Conservation (phyloP, 2,329 filamentous ascomycete species). For the Karstenula rhodostoma region DNA sequence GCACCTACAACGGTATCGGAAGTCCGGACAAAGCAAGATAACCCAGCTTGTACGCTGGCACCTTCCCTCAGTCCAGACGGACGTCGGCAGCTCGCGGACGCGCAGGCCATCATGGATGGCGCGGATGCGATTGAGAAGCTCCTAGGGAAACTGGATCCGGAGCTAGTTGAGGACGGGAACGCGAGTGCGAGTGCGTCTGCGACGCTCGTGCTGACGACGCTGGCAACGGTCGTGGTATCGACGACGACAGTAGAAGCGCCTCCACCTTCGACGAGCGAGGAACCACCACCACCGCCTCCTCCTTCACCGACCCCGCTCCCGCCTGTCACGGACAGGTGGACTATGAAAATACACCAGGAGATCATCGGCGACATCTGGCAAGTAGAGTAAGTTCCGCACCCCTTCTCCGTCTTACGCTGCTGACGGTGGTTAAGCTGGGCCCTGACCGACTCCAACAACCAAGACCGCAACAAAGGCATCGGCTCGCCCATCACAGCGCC, state of each 20-base stretch:
- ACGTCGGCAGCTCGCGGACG: not conserved
- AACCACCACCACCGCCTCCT: not conserved
- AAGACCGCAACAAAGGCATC: not conserved
- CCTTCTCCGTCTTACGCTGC: not conserved
- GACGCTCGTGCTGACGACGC: slow-evolving; percentile 4
- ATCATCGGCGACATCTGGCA: not conserved
- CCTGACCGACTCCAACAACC: slow-evolving; percentile 4
- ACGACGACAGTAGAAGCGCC: slow-evolving; percentile 13
- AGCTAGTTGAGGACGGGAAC: not conserved
- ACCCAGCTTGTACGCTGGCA: slow-evolving; percentile 6
- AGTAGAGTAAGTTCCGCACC: not conserved
- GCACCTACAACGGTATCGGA: slow-evolving; percentile 8
- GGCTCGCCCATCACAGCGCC: slow-evolving; percentile 3
- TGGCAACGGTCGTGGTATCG: slow-evolving; percentile 2
- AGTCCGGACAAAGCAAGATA: slow-evolving; percentile 8
- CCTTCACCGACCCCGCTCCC: not conserved
- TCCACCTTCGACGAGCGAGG: not conserved
- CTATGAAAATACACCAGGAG: slow-evolving; percentile 5
- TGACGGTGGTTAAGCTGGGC: not conserved
- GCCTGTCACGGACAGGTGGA: not conserved
- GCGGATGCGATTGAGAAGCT: not conserved
- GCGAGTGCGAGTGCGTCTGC: not conserved
- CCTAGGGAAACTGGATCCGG: not conserved
- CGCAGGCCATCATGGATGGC: not conserved
- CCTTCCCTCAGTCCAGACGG: not conserved